Evolutionary conservation across 2,329 filamentous ascomycete species (phyloP).

Genomic region (Boeremia exigua): DNA sequence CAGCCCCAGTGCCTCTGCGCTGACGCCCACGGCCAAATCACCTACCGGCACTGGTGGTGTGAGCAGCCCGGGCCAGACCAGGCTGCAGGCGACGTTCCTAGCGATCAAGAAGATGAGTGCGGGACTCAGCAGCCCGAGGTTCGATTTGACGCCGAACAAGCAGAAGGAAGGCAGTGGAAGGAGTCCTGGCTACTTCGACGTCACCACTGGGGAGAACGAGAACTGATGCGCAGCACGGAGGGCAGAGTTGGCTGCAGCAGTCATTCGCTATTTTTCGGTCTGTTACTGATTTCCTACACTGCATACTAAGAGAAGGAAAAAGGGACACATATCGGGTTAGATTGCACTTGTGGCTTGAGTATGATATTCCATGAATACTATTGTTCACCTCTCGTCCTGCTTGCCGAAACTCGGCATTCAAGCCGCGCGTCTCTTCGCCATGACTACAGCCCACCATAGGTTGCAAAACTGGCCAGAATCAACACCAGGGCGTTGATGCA

Average conservation of each 20-base stretch:
- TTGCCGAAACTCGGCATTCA: background rate
- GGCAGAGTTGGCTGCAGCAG: background rate
- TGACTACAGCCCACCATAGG: conserved; percentile 77
- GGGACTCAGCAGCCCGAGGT: conserved; percentile 27
- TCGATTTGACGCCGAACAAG: conserved; percentile 9
- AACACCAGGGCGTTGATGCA: conserved; percentile 82
- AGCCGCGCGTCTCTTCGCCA: background rate
- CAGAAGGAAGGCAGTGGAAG: background rate
- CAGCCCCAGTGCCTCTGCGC: background rate
- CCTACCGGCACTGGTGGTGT: background rate
- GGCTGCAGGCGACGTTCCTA: conserved; percentile 35
- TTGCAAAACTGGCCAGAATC: conserved; percentile 88
- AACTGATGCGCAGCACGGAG: background rate
- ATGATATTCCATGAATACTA: background rate
- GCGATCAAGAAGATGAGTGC: conserved; percentile 35
- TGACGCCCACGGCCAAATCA: background rate
- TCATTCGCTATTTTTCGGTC: conserved; percentile 2
- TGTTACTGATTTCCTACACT: background rate
- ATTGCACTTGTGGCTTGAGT: background rate
- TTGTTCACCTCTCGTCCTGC: background rate
- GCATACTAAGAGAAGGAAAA: background rate
- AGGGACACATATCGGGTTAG: background rate
- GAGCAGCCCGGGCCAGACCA: conserved; percentile 16
- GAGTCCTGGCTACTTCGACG: conserved; percentile 5
- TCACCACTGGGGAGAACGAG: background rate